Percentiles rank a stretch among this genome's conserved stretches.
phyloP scores from a whole-genome alignment of 2,329 filamentous ascomycete genomes.

The Trichoderma cornu-damae region DNA sequence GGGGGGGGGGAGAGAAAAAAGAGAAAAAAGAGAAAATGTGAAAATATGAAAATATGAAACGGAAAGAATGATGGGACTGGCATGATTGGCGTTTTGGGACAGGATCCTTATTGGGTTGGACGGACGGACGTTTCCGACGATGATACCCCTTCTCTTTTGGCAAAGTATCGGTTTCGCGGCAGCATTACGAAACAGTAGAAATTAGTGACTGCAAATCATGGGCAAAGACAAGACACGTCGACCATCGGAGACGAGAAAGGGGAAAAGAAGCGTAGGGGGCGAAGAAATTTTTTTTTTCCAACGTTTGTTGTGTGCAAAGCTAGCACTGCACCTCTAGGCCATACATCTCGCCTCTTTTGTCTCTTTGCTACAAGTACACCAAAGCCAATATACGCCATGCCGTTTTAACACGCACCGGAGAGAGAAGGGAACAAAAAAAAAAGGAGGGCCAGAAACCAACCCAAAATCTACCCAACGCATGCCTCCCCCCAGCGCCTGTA shows the following conservation, averaged over 20 bases:
- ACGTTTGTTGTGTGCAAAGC: slow-evolving; percentile 11
- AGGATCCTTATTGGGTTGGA: slow-evolving; percentile 4
- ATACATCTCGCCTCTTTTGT: slow-evolving; percentile 12
- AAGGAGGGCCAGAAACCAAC: slow-evolving; percentile 10
- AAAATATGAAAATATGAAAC: no score
- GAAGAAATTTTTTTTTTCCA: slow-evolving; percentile 3
- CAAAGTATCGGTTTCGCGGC: not conserved
- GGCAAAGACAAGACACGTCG: not conserved
- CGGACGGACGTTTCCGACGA: slow-evolving; percentile 3
- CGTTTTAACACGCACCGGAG: slow-evolving; percentile 5
- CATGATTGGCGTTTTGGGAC: slow-evolving; percentile 27
- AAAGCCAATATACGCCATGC: slow-evolving; percentile 5
- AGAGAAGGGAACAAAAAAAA: not conserved
- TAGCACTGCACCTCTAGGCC: slow-evolving; percentile 16
- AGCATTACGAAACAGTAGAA: not conserved
- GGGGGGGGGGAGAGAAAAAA: not conserved
- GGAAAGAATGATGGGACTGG: not conserved
- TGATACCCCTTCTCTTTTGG: slow-evolving; percentile 2
- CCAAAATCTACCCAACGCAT: slow-evolving; percentile 13
- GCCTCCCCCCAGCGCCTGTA: slow-evolving; percentile 5
- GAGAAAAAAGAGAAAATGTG: no score
- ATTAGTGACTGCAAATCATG: not conserved
- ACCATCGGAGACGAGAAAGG: not conserved
- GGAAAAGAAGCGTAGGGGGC: not conserved
- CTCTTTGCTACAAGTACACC: slow-evolving; percentile 12